Base-by-base conservation (phyloP, 164 flowering plant species). In the Cinnamomum micranthum region DNA sequence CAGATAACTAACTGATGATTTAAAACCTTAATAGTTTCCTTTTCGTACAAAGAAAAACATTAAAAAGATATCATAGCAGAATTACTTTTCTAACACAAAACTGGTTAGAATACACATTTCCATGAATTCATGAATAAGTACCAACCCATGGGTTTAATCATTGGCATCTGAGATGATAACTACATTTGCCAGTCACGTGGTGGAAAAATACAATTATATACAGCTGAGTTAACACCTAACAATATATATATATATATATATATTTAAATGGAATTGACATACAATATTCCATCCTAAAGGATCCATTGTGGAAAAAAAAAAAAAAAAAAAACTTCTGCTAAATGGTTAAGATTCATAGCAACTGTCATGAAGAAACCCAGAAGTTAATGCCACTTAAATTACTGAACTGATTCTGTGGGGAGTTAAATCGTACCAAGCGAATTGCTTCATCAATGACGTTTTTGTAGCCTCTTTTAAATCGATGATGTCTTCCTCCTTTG, bases 361-460 rank as follows among this genome's bases (percentile, higher is more conserved):
- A 19, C 47, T 23, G 35, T 41, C 28, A 69, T 19, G 55, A 69
- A 69, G 55, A 41, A n/a, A 31, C 4, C 47, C 25, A 67, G 50
- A 3, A 15, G 47, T 69, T 50, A 41, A 69, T 47, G 71, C 14
- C 71, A 50, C 71, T 20, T 47, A 69, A 20, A 69, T 31, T 24
- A 69, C 24, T 35, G 55, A 69, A 41, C 15, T 41, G 71, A n/a
- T 17, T 35, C 47, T 13, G 15, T 69, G 41, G 20, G 10, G 71
- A 14, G 50, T 60, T 15, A 72, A 50, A 50, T 70, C 84, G 81
- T 86, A 95, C 99, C 97, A 95, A 83, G 71, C 98, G 99, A 77
- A 95, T 87, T 69, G 94, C 99, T 84, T 95, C 98, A 85, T 95
- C 99, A 79, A 93, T 95, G 80, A 95, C 97, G 86, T 95, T 95